phyloP scores from a whole-genome alignment of 2,329 filamentous ascomycete genomes.

The Trichoderma atroviride region DNA sequence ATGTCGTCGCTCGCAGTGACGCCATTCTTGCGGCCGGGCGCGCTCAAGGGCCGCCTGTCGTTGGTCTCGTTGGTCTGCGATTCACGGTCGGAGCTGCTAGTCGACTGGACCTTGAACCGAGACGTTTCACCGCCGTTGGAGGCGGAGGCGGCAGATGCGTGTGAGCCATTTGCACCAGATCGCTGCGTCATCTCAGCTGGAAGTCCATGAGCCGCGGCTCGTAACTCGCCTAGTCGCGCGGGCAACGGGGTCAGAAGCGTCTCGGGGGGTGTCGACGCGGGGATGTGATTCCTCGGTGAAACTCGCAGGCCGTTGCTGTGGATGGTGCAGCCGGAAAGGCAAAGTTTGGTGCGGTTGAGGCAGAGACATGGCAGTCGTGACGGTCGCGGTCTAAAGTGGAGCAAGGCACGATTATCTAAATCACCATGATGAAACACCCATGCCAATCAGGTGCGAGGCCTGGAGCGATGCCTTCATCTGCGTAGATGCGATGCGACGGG shows the following conservation, averaged over 20 bases:
- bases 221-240: constrained; percentile 32
- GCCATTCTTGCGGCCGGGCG: constrained; percentile 48
- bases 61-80: constrained; percentile 35
- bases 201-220: constrained; percentile 32
- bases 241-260: constrained; percentile 31
- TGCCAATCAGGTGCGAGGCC: constrained; percentile 5
- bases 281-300: constrained; percentile 32
- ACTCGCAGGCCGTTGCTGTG: constrained; percentile 31
- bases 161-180: constrained; percentile 39
- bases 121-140: constrained; percentile 39
- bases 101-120: constrained; percentile 35
- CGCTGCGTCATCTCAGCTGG: constrained; percentile 39
- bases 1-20: constrained; percentile 37
- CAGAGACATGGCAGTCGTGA: constrained; percentile 29
- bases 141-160: constrained; percentile 36
- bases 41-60: constrained; percentile 50
- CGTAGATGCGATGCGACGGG: neutral
- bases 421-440: constrained; percentile 24
- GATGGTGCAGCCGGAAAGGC: constrained; percentile 27
- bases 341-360: constrained; percentile 27
- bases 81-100: constrained; percentile 38
- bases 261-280: constrained; percentile 11
- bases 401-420: constrained; percentile 25
- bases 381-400: constrained; percentile 26
- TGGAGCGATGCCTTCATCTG: constrained; percentile 6